phyloP scores from a whole-genome alignment of 805 yeast genomes.

The Saturnispora sanitii region DNA sequence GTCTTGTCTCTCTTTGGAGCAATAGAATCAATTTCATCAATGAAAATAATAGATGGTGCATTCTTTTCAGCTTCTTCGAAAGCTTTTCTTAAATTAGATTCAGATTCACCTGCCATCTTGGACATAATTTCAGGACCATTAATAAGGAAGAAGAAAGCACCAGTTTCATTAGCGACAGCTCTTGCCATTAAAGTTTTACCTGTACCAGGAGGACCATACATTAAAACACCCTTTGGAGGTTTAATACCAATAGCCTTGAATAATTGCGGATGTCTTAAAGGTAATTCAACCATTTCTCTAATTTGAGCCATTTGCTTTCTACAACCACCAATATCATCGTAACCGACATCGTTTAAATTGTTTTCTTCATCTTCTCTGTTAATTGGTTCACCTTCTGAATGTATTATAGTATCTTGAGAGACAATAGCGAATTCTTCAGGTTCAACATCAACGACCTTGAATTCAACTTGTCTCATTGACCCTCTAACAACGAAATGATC shows the following conservation, averaged over 20 bases:
- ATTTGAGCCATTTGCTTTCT: constrained; percentile 99
- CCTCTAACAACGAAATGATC: constrained; percentile 95
- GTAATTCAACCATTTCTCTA: constrained; percentile 96
- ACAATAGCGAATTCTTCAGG: constrained; percentile 97
- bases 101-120: constrained; percentile 99
- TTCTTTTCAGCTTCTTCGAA: constrained; percentile 99
- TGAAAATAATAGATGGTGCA: constrained; percentile 94
- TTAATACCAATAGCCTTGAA: constrained; percentile 97
- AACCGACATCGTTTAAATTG: constrained; percentile 93
- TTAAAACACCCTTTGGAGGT: constrained; percentile 95
- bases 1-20: constrained; percentile 99
- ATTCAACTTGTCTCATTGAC: constrained; percentile 98
- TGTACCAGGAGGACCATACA: constrained; percentile 99
- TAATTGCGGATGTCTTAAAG: constrained; percentile 95
- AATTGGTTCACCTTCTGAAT: constrained; percentile 98
- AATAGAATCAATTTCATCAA: constrained; percentile 96
- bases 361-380: constrained; percentile 97
- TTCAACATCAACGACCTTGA: constrained; percentile 96
- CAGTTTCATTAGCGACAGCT: constrained; percentile 99
- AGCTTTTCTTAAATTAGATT: constrained; percentile 92
- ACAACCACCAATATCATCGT: constrained; percentile 98
- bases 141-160: constrained; percentile 95
- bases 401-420: constrained; percentile 96
- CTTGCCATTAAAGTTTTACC: constrained; percentile 99
- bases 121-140: constrained; percentile 99